These are phyloP conservation scores for Earliella scabrosa DNA, from an alignment of 1,284 basidiomycete genomes.

Conservation along the genomic window DNA sequence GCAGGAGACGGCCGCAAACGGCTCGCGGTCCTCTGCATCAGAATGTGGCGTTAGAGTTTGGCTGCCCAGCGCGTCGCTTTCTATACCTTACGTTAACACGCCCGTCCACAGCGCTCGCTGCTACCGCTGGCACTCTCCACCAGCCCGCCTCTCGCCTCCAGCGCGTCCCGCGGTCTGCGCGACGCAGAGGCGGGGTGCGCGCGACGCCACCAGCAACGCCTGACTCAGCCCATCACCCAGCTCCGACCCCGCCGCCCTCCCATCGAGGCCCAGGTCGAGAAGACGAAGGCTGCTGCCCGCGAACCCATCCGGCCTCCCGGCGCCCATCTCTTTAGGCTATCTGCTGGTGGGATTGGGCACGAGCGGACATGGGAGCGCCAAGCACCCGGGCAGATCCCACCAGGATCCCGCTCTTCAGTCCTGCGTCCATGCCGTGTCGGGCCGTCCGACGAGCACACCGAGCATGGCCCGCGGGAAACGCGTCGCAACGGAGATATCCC, in stretches of 20 bases:
- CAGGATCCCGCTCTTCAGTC: not conserved
- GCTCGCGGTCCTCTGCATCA: conserved; percentile 21
- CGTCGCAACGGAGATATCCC: conserved; percentile 19
- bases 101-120: conserved; percentile 12
- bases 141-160: not conserved
- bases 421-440: conserved; percentile 15
- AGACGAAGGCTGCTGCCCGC: not conserved
- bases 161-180: conserved; percentile 3
- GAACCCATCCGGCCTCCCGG: conserved; percentile 9
- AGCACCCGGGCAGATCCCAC: conserved; percentile 8
- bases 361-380: conserved; percentile 16
- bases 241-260: conserved; percentile 15
- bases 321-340: conserved; percentile 28
- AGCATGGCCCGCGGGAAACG: not conserved
- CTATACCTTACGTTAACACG: conserved; percentile 24
- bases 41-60: conserved; percentile 37
- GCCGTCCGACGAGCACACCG: conserved; percentile 9
- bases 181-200: conserved; percentile 8
- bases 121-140: conserved; percentile 16
- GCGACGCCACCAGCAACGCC: conserved; percentile 8
- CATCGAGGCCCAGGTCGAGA: conserved; percentile 12
- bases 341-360: conserved; percentile 12
- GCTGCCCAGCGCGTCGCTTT: conserved; percentile 15
- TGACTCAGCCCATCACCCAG: not conserved
- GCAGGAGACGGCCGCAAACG: not conserved